A percentile compares a stretch with the other conserved stretches of the same genome.
Conservation (phyloP, 306 rosid species). For the Senna siamea region DNA sequence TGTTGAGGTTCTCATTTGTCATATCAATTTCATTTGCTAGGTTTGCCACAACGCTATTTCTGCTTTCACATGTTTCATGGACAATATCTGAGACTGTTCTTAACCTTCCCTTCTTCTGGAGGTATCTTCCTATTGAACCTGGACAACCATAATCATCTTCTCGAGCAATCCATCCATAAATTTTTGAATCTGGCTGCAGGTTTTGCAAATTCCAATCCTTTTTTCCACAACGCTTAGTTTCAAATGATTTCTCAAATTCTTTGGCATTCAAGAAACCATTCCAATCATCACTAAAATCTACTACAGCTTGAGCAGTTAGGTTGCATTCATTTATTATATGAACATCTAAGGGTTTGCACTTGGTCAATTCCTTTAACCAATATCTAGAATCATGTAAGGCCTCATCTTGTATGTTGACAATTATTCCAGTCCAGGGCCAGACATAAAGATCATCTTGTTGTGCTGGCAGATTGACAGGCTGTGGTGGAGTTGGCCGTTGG, state of each 20-base stretch:
- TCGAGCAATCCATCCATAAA: slow-evolving; percentile 93
- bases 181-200: slow-evolving; percentile 44
- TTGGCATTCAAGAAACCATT: slow-evolving; percentile 76
- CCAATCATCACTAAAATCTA: slow-evolving; percentile 76
- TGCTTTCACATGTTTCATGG: slow-evolving; percentile 71
- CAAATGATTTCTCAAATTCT: slow-evolving; percentile 75
- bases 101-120: slow-evolving; percentile 73
- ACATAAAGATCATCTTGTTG: slow-evolving; percentile 66
- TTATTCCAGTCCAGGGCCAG: slow-evolving; percentile 96
- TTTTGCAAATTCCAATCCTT: slow-evolving; percentile 62
- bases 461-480: slow-evolving; percentile 43
- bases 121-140: slow-evolving; percentile 81
- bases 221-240: slow-evolving; percentile 54
- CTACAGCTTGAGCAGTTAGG: slow-evolving; percentile 48
- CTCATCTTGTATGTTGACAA: slow-evolving; percentile 57
- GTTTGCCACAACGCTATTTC: slow-evolving; percentile 64
- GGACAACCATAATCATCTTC: slow-evolving; percentile 66
- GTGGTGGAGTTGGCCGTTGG: slow-evolving; percentile 46
- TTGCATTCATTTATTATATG: slow-evolving; percentile 44
- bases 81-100: slow-evolving; percentile 80
- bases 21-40: slow-evolving; percentile 69
- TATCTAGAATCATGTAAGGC: slow-evolving; percentile 49
- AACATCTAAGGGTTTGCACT: slow-evolving; percentile 59
- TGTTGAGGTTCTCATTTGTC: slow-evolving; percentile 69
- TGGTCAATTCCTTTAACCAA: slow-evolving; percentile 66